Base-by-base conservation (phyloP, 176 grass and related monocot species). In the Musa troglodytarum region DNA sequence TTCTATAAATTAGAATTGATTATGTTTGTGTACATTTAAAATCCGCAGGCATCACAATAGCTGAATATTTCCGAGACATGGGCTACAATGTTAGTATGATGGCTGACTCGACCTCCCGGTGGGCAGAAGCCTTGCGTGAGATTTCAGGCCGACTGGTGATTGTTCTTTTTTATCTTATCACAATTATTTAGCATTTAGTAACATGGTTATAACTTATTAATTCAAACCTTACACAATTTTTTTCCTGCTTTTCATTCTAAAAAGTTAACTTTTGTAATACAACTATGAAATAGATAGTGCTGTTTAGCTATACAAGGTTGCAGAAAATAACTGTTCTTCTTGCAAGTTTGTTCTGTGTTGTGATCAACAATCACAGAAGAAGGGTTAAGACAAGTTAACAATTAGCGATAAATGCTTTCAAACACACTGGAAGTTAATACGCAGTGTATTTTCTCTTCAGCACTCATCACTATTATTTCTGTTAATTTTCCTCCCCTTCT, bases 31-130 rank as follows among this genome's bases (percentile, higher is more conserved):
- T 20, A 52, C 17, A 6, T 20, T 21, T 9, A 51, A 25, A 54
- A 20, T 54, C 16, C 10, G 21, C 58, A 92, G 87, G 93, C 74
- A 92, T 96, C 78, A 92, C 93, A 34, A 82, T 92, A 64, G 93
- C 89, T 81, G 93, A 96, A 78, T 96, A 96, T 76, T 96, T 88
- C 73, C 82, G 93, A 84, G 93, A 92, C 70, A 96, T 96, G 93
- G 93, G 93, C 25, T 90, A 90, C 70, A 92, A 96, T 57, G 93
- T 96, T 81, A 96, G 93, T 81, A 96, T 96, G 93, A 96, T 96
- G 93, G 93, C 93, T 90, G 89, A 96, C 43, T 96, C 89, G 43
- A 96, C 93, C 63, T 96, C 92, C 9, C 87, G 89, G 16, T 96
- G 89, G 87, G 87, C 87, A 58, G 92, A 96, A 75, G 92, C 89